phyloP scores from a whole-genome alignment of 495 filamentous ascomycete genomes.

The Aspergillus incahuasiensis region DNA sequence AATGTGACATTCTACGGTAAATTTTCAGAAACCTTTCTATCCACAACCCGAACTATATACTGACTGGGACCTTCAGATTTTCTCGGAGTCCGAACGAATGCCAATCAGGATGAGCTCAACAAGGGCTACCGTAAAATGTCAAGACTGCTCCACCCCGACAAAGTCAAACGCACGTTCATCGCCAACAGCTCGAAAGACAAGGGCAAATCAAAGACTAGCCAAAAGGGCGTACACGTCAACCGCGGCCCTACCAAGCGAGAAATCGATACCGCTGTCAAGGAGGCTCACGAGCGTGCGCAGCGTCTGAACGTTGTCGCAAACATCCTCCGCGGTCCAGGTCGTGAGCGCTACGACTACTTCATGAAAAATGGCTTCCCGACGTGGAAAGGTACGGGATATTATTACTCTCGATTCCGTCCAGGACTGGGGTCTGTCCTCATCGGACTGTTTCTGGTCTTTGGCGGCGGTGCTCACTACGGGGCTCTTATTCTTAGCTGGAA shows the following conservation, averaged over 20 bases:
- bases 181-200: conserved; percentile 65
- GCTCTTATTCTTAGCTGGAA: conserved; percentile 80
- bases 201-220: conserved; percentile 47
- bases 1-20: conserved; percentile 86
- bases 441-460: conserved; percentile 79
- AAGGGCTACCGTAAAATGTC: conserved; percentile 91
- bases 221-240: conserved; percentile 60
- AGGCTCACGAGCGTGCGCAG: conserved; percentile 72
- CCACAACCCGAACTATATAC: not conserved
- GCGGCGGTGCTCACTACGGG: conserved; percentile 80
- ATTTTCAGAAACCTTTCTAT: not conserved
- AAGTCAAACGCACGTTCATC: conserved; percentile 78
- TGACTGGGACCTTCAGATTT: conserved; percentile 52
- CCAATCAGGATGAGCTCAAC: conserved; percentile 82
- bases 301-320: conserved; percentile 77
- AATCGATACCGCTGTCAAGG: conserved; percentile 68
- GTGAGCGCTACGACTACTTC: conserved; percentile 95
- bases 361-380: conserved; percentile 87
- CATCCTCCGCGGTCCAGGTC: conserved; percentile 71
- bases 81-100: conserved; percentile 66
- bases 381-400: conserved; percentile 97
- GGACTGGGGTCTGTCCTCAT: conserved; percentile 78
- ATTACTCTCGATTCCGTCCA: conserved; percentile 89
- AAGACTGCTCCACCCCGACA: conserved; percentile 82
- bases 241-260: conserved; percentile 68